Base-by-base conservation (phyloP, 2,329 filamentous ascomycete genomes). In the Aspergillus neotritici region DNA sequence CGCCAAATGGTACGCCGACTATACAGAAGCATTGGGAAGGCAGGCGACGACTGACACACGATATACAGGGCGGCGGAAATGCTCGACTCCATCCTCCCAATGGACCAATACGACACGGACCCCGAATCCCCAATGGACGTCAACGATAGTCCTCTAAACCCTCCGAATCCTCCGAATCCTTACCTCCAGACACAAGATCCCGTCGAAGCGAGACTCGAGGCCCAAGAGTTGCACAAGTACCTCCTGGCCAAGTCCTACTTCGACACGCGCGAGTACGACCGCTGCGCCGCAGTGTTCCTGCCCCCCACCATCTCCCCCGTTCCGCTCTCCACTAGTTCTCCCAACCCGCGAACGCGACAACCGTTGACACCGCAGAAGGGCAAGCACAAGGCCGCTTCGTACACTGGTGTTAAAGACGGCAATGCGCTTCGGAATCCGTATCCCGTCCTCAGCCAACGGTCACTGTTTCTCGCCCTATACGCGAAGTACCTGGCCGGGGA, bases 231-330 rank as follows among this genome's bases (percentile, higher is more conserved):
- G 29, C 82, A 84, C 67, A 86, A 82, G 58, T 97, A 91, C 62
- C 78, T 97, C 2, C 75, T 97, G 14, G 91, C 93, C 41, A 96
- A 96, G 65, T 86, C 91, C 0, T 84, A 94, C 54, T 97, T 97
- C 63, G 91, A 97, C 66, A 95, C 89, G 56, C 85, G 87, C 54
- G 93, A 98, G 64, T 97, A 84, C 58, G 91, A 97, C 61, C 86
- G 93, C 51, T 96, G 91, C 64, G 86, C 91, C 25, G 86, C 87
- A 40, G 84, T 94, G 31, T 94, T 94, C 60, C 75, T 94, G 2
- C 87, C 87, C n/a, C 80, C 87, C 50, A 79, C 83, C n/a, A 74
- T 87, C 29, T 76, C 87, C n/a, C 77, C 84, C 25, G 79, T 82
- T 48, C 73, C 87, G 34, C 66, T 86, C 4, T 60, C 64, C 3